Evolutionary conservation across 768 basidiomycete genomes (phyloP), one percentile per base, ranked within the genome.

Genomic region (Psilocybe azurescens): DNA sequence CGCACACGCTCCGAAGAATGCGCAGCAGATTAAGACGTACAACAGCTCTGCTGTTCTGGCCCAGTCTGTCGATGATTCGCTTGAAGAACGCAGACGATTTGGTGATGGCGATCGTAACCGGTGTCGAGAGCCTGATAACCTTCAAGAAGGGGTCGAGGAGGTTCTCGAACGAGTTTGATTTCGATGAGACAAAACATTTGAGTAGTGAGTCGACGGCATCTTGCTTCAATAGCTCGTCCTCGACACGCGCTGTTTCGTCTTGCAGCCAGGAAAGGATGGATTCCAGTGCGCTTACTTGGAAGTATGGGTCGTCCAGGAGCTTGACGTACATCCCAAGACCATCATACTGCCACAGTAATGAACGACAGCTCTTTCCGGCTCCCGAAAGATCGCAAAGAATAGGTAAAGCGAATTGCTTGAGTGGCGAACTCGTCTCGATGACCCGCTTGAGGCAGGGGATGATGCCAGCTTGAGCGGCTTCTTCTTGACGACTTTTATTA

Each of bases 321-420:
- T 83, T 85, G 61, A 94, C 73, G 69, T 96, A 97, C 82, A 95
- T 80, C 30, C 74, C 72, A 36, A 99, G 77, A n/a, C 95, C 96
- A 66, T 95, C 89, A 68, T 97, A 89, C 70, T 97, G 93, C 97
- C 97, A 97, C 59, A 98, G 78, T 49, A 96, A 69, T 47, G 88
- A 90, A 46, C 97, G 84, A 70, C 94, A 95, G 59, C 89, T 93
- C 81, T 98, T 98, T 52, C 95, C 93, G 3, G 97, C 95, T 73
- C 91, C 93, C 0, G 96, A 94, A 48, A 99, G 85, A 72, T 99
- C 97, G 75, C 97, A 99, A 3, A 99, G 81, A 65, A 99, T 96
- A 0, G 97, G 97, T 39, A 99, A 80, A 0, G 97, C 97, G 70
- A 99, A 98, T 69, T 99, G 96, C 74, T 95, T 97, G 70, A 99